Evolutionary conservation across 2,329 filamentous ascomycete species (phyloP).

Genomic region (Didymella arachidicola): DNA sequence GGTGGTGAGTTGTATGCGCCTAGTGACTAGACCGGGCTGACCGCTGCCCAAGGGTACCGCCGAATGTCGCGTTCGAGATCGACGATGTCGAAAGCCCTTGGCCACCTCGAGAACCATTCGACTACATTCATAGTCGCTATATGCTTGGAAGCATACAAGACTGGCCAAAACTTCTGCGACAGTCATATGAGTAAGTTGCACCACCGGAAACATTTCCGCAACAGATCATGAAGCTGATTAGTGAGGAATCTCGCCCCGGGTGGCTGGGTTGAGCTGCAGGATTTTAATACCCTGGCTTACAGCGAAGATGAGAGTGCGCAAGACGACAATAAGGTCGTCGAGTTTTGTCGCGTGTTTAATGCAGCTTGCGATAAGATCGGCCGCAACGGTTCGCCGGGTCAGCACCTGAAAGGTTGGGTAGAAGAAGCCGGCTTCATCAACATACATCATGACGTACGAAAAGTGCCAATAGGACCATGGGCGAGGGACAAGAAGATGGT

Average conservation of each 20-base stretch:
- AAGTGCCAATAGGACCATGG: conserved; percentile 29
- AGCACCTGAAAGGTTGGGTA: conserved; percentile 51
- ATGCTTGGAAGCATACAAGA: conserved; percentile 57
- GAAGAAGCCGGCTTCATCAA: conserved; percentile 55
- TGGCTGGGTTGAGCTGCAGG: conserved; percentile 60
- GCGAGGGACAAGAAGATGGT: conserved; percentile 30
- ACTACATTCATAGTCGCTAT: conserved; percentile 57
- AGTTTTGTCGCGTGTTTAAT: conserved; percentile 15
- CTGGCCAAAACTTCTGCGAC: conserved; percentile 57
- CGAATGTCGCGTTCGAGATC: conserved; percentile 57
- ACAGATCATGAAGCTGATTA: not conserved
- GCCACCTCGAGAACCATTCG: conserved; percentile 50
- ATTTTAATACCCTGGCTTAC: conserved; percentile 53
- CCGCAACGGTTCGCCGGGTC: conserved; percentile 25
- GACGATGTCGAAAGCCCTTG: conserved; percentile 56
- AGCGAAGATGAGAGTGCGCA: conserved; percentile 42
- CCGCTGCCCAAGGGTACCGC: conserved; percentile 48
- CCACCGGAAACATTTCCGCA: not conserved
- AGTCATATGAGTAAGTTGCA: conserved; percentile 51
- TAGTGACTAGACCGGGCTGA: not conserved
- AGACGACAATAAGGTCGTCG: conserved; percentile 14
- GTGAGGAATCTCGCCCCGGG: conserved; percentile 53
- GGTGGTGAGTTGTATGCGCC: conserved; percentile 36
- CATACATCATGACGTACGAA: conserved; percentile 42
- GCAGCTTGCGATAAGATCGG: conserved; percentile 16